These are phyloP conservation scores for Macrophomina tecta DNA, from an alignment of 2,329 filamentous ascomycete species.

Conservation along the genomic window DNA sequence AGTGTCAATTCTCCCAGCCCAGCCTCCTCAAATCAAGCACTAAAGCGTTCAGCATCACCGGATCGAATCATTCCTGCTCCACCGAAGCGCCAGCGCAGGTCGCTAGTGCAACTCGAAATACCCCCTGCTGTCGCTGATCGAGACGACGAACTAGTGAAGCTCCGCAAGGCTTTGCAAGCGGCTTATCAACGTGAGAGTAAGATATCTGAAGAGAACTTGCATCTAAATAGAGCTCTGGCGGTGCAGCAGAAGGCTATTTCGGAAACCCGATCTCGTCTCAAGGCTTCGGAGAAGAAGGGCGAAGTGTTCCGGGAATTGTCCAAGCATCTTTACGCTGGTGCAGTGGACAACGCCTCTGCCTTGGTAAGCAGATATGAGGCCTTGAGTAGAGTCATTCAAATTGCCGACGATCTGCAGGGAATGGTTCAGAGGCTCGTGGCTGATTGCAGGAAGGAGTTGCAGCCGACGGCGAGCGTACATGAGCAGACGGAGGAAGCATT, in stretches of 20 bases:
- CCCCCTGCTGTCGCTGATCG: neutral
- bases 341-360: neutral
- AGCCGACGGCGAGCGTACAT: neutral
- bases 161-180: neutral
- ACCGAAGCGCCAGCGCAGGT: neutral
- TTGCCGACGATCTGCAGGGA: neutral
- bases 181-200: neutral
- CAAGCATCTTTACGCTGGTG: neutral
- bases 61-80: neutral
- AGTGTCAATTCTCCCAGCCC: neutral
- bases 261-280: neutral
- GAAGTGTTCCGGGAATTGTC: neutral
- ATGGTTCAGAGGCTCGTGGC: neutral
- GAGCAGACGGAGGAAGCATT: neutral
- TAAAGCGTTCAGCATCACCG: neutral
- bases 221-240: neutral
- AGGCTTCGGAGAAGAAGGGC: neutral
- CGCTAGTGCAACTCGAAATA: neutral
- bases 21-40: neutral
- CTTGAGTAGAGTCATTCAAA: neutral
- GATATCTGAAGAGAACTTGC: neutral
- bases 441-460: neutral
- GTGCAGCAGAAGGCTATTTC: neutral
- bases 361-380: neutral
- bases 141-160: neutral